Base-by-base conservation (phyloP, 306 rosid genomes). In the Luffa acutangula region DNA sequence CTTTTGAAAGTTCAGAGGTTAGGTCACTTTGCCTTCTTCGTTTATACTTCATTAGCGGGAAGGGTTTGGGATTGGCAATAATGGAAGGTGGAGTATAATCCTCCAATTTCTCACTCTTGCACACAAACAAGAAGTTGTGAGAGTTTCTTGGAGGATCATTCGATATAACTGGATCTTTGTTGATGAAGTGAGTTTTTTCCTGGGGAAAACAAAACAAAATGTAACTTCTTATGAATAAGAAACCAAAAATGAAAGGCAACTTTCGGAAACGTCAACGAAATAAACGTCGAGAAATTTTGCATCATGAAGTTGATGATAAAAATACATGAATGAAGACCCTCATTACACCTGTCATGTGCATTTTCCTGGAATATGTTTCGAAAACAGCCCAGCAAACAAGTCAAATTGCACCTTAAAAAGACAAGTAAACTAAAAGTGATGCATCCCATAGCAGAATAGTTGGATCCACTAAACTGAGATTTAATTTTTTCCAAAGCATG, bases 61-160 rank as follows among this genome's bases (percentile, higher is more conserved):
- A 84, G 9, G 97, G 87, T 78, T 87, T 87, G 2, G 91, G 93
- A 64, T 88, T 86, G 14, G 83, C 93, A 15, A 86, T 77, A 12
- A 86, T 77, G 20, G 83, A 59, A 6, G 87, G 82, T 64, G 86
- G 78, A 36, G 81, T 89, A 79, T 54, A 89, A 80, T 89, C 95
- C 7, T 92, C 90, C 83, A 84, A 81, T 65, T 89, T 89, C 87
- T 91, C 99, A 79, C 87, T 87, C 86, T 93, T 93, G 90, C 98
- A 93, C 70, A 78, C 88, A 15, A 88, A 84, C 52, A 86, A 83
- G 69, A 79, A 85, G 69, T 82, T 86, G 78, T 80, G 91, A 21
- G 90, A 83, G 72, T 87, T 92, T 31, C 80, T 86, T 7, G 96
- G 96, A 79, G 85, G 93, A 83, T 88, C 92, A 63, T 83, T 86